Evolutionary conservation across 345 rosid species (phyloP).

Genomic region (Gossypium sturtianum): DNA sequence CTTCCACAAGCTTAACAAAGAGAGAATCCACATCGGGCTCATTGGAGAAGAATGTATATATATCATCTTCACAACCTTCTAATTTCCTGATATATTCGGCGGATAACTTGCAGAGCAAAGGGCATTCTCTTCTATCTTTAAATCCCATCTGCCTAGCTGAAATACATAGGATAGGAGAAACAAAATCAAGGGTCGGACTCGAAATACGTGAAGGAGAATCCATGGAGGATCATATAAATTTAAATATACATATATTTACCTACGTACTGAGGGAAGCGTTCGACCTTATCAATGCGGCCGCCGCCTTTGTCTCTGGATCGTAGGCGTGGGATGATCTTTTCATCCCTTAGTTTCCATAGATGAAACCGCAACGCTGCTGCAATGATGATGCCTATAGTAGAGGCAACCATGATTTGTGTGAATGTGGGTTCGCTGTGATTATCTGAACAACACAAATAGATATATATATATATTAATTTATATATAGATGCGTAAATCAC

Average conservation of each 20-base stretch:
- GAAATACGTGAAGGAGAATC: neutral
- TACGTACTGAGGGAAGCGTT: conserved; percentile 83
- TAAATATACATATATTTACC: conserved; percentile 34
- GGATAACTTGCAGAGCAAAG: conserved; percentile 76
- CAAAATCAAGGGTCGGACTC: neutral
- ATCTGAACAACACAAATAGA: conserved; percentile 24
- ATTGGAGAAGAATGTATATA: conserved; percentile 51
- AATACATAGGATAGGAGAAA: neutral
- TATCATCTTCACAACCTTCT: conserved; percentile 66
- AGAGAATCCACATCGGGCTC: conserved; percentile 68
- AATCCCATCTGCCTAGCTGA: conserved; percentile 92
- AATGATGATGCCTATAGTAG: conserved; percentile 62
- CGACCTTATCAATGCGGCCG: conserved; percentile 41
- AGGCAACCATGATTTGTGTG: conserved; percentile 52
- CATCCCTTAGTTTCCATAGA: conserved; percentile 39
- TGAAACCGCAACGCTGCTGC: conserved; percentile 58
- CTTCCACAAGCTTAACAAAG: conserved; percentile 82
- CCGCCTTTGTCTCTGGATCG: conserved; percentile 36
- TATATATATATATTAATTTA: neutral
- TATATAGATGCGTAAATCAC: neutral
- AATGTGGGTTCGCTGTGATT: conserved; percentile 31
- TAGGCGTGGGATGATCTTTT: conserved; percentile 59
- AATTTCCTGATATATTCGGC: conserved; percentile 66
- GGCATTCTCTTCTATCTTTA: conserved; percentile 68
- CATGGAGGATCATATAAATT: neutral